phyloP scores from a whole-genome alignment of 768 basidiomycete species.

The Collybiopsis luxurians region DNA sequence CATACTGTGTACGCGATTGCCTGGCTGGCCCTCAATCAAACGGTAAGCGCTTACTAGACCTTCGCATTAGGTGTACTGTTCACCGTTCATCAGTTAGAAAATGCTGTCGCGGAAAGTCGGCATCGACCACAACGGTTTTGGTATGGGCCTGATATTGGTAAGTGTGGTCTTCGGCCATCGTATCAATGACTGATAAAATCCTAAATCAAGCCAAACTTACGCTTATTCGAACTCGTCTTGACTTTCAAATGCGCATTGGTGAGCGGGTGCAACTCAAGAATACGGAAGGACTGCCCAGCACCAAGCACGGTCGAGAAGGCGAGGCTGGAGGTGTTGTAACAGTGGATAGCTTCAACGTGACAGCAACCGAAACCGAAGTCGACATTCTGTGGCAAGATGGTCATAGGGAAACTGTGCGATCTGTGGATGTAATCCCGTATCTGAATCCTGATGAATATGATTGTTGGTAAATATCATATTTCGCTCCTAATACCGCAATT shows the following conservation, averaged over 20 bases:
- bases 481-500: too few species aligned
- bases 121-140: slow-evolving; percentile 76
- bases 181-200: background rate
- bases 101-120: slow-evolving; percentile 49
- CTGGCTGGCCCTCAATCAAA: slow-evolving; percentile 89
- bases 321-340: slow-evolving; percentile 44
- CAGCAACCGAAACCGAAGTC: slow-evolving; percentile 66
- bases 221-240: slow-evolving; percentile 56
- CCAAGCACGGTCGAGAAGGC: slow-evolving; percentile 56
- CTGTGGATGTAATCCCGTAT: slow-evolving; percentile 75
- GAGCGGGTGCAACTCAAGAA: slow-evolving; percentile 67
- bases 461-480: slow-evolving; percentile 61
- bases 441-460: slow-evolving; percentile 90
- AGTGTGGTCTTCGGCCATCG: background rate
- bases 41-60: slow-evolving; percentile 40
- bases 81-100: slow-evolving; percentile 50
- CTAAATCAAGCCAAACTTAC: slow-evolving; percentile 45
- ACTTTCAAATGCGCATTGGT: slow-evolving; percentile 67
- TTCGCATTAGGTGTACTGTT: slow-evolving; percentile 5
- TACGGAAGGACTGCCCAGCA: slow-evolving; percentile 43
- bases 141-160: slow-evolving; percentile 55
- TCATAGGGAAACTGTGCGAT: slow-evolving; percentile 52
- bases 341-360: slow-evolving; percentile 60
- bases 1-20: slow-evolving; percentile 78
- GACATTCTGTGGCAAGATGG: slow-evolving; percentile 91